Conservation (phyloP, 2,329 filamentous ascomycete genomes). For the Ophiocordyceps australis region DNA sequence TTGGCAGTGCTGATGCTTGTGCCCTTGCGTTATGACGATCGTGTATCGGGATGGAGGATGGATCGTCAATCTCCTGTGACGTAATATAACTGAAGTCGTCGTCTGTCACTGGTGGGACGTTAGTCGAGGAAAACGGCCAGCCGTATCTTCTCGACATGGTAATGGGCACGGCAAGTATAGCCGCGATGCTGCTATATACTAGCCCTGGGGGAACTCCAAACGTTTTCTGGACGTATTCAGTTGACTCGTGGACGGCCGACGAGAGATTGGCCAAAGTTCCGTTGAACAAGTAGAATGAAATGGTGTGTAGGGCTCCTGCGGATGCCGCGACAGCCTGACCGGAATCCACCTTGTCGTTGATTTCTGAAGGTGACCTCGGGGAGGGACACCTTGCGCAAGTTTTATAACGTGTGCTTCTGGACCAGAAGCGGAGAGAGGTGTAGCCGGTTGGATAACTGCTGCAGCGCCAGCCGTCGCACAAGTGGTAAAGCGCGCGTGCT, state of each 20-base stretch:
- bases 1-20: constrained; percentile 13
- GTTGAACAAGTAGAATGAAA: constrained; percentile 39
- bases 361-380: constrained; percentile 14
- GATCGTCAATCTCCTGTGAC: constrained; percentile 47
- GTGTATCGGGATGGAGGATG: constrained; percentile 15
- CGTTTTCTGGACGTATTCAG: constrained; percentile 31
- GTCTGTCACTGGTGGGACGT: constrained; percentile 47
- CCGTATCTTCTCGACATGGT: constrained; percentile 37
- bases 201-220: constrained; percentile 28
- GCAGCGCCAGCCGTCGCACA: background rate
- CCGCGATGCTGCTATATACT: constrained; percentile 30
- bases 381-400: constrained; percentile 14
- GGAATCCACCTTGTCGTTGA: constrained; percentile 43
- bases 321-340: constrained; percentile 38
- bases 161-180: constrained; percentile 28
- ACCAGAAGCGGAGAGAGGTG: background rate
- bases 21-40: constrained; percentile 21
- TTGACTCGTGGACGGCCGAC: constrained; percentile 25
- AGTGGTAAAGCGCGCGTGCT: no score
- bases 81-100: constrained; percentile 72
- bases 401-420: background rate
- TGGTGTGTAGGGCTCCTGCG: constrained; percentile 43
- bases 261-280: constrained; percentile 29
- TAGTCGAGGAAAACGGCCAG: constrained; percentile 24
- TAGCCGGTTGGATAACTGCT: background rate